Percentiles rank a stretch among this genome's conserved stretches.
These are phyloP conservation scores for Fusarium xylarioides DNA, from an alignment of 2,329 filamentous ascomycete species.

Conservation along the genomic window DNA sequence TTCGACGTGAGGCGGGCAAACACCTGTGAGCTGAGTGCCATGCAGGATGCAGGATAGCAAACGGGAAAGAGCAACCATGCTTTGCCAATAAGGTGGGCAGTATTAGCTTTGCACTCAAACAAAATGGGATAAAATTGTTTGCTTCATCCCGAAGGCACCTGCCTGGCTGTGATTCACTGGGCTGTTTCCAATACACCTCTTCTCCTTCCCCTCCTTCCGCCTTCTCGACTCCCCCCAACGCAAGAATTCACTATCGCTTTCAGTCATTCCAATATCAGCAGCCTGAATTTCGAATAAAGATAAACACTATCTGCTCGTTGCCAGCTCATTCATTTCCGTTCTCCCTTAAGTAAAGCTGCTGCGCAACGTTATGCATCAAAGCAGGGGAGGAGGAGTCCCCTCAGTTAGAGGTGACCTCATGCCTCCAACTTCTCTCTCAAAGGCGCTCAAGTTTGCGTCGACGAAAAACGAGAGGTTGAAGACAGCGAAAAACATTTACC, in stretches of 20 bases:
- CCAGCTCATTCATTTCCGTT: background rate
- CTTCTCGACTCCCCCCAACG: background rate
- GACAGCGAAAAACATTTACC: conserved; percentile 38
- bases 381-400: background rate
- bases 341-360: background rate
- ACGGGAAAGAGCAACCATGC: background rate
- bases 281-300: background rate
- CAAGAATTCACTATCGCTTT: background rate
- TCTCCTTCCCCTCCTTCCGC: background rate
- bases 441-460: background rate
- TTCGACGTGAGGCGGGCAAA: background rate
- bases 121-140: background rate
- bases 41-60: conserved; percentile 8
- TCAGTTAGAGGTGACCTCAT: background rate
- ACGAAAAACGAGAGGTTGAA: conserved; percentile 9
- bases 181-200: background rate
- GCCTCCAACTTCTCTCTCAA: background rate
- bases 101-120: background rate
- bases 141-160: background rate
- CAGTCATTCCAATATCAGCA: background rate
- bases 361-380: conserved; percentile 3
- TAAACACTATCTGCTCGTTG: background rate
- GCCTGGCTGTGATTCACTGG: background rate
- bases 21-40: background rate
- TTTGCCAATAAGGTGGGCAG: background rate